These are phyloP conservation scores for Cladosporium sp. DNA, from an alignment of 2,329 filamentous ascomycete species.

Conservation along the genomic window DNA sequence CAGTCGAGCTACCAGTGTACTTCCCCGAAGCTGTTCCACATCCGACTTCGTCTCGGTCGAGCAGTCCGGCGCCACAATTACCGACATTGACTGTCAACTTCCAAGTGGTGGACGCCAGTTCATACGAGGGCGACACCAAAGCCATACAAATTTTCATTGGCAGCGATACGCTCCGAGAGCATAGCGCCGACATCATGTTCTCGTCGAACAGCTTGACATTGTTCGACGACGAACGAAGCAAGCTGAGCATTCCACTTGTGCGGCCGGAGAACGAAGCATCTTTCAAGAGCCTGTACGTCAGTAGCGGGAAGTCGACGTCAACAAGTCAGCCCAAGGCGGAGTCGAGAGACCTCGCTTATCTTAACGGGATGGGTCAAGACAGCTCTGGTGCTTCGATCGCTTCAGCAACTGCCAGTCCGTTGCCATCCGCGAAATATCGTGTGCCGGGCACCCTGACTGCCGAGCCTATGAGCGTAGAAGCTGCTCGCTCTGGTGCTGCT, in stretches of 20 bases:
- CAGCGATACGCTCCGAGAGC: slow-evolving; percentile 80
- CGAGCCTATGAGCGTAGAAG: slow-evolving; percentile 26
- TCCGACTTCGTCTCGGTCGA: slow-evolving; percentile 71
- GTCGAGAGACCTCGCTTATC: slow-evolving; percentile 29
- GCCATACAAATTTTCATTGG: slow-evolving; percentile 84
- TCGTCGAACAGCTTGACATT: slow-evolving; percentile 88
- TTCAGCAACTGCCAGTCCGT: slow-evolving; percentile 31
- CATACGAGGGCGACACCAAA: slow-evolving; percentile 55
- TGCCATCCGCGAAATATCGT: slow-evolving; percentile 34
- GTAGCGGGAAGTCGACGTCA: slow-evolving; percentile 7
- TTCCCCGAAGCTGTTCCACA: slow-evolving; percentile 87
- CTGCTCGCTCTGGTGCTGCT: slow-evolving; percentile 28
- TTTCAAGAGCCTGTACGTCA: slow-evolving; percentile 68
- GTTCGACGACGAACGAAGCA: slow-evolving; percentile 82
- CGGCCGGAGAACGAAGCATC: slow-evolving; percentile 82
- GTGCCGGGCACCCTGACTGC: slow-evolving; percentile 34
- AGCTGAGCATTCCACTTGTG: slow-evolving; percentile 87
- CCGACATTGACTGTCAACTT: slow-evolving; percentile 82
- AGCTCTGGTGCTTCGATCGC: slow-evolving; percentile 29
- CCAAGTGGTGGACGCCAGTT: slow-evolving; percentile 65
- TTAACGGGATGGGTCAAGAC: slow-evolving; percentile 38
- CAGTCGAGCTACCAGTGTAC: slow-evolving; percentile 79
- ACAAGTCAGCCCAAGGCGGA: slow-evolving; percentile 1
- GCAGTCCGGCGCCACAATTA: slow-evolving; percentile 74
- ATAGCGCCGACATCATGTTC: slow-evolving; percentile 88